phyloP scores from a whole-genome alignment of 2,329 filamentous ascomycete species.

The Penicillium sp. region DNA sequence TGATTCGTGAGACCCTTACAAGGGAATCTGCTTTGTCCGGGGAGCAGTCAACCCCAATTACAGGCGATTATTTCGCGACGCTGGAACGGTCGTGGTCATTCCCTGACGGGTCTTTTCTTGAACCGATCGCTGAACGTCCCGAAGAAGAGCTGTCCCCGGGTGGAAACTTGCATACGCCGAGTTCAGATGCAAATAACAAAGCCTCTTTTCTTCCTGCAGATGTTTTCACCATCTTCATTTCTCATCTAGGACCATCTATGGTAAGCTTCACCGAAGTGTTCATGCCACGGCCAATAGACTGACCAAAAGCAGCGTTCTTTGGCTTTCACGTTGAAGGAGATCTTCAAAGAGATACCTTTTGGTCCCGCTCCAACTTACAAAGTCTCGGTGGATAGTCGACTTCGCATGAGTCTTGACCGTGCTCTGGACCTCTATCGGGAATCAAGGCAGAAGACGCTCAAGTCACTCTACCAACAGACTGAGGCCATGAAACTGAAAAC shows the following conservation, averaged over 20 bases:
- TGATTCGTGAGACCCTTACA: constrained; percentile 63
- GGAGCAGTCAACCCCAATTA: constrained; percentile 13
- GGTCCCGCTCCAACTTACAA: constrained; percentile 63
- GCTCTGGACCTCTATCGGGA: constrained; percentile 76
- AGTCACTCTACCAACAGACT: constrained; percentile 75
- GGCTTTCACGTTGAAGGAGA: constrained; percentile 84
- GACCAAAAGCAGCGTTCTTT: constrained; percentile 66
- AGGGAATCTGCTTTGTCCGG: constrained; percentile 16
- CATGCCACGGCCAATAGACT: neutral
- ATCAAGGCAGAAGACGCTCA: constrained; percentile 71
- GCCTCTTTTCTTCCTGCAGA: constrained; percentile 59
- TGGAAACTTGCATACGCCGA: constrained; percentile 6
- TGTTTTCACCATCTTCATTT: constrained; percentile 89
- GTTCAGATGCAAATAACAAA: constrained; percentile 12
- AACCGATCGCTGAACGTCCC: constrained; percentile 62
- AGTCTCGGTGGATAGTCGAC: constrained; percentile 74
- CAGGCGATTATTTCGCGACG: constrained; percentile 18
- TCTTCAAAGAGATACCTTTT: constrained; percentile 84
- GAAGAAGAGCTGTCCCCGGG: constrained; percentile 49
- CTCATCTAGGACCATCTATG: constrained; percentile 86
- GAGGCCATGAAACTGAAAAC: constrained; percentile 64
- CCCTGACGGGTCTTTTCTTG: constrained; percentile 50
- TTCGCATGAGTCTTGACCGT: constrained; percentile 73
- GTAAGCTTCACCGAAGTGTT: constrained; percentile 40
- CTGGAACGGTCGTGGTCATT: constrained; percentile 34